Conservation (phyloP, 1,284 basidiomycete genomes). For the Quambalaria eucalypti region DNA sequence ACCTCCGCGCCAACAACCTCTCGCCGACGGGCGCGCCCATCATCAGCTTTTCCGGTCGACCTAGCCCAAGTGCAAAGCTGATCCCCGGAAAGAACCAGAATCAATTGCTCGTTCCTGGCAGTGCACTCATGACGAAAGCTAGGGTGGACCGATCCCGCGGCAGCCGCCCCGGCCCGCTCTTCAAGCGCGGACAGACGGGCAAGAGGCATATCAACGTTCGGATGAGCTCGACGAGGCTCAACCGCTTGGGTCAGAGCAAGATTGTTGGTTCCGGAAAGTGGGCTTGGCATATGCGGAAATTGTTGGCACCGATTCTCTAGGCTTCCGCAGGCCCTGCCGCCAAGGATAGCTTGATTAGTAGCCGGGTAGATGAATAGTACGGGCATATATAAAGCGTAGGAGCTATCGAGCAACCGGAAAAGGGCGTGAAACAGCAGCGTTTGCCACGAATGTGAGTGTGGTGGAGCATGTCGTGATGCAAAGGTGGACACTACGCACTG, state of each 20-base stretch:
- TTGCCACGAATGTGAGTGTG: no score
- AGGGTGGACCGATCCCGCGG: background rate
- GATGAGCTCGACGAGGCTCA: background rate
- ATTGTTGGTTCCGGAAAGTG: background rate
- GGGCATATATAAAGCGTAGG: no score
- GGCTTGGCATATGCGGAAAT: background rate
- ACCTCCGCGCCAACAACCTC: no score
- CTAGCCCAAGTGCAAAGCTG: background rate
- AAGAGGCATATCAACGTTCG: conserved; percentile 7
- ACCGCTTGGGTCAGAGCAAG: background rate
- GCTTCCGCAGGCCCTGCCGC: no score
- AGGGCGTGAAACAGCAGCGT: no score
- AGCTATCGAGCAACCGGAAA: no score
- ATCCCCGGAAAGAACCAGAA: background rate
- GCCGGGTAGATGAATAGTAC: no score
- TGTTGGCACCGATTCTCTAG: background rate
- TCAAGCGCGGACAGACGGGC: conserved; percentile 7
- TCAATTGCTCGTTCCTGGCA: background rate
- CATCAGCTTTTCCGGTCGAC: no score
- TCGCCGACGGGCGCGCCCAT: background rate
- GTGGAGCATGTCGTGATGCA: no score
- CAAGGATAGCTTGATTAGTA: no score
- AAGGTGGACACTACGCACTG: no score
- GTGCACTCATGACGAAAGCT: background rate
- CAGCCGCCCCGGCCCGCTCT: conserved; percentile 2